phyloP scores from a whole-genome alignment of 164 flowering plant genomes.

The Litsea cubeba region DNA sequence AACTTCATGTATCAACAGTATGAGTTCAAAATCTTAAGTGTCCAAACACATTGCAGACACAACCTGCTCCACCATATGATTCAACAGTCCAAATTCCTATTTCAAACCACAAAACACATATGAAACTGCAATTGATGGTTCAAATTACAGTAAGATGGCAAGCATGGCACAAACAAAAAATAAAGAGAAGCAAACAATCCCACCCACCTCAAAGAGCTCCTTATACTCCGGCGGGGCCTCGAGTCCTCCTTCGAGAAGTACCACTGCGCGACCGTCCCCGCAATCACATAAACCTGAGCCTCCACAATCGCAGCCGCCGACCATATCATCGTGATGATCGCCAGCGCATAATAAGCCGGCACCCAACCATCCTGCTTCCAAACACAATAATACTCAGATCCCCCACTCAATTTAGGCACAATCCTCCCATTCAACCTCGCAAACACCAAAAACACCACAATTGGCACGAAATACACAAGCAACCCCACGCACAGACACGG shows the following conservation, averaged over 20 bases:
- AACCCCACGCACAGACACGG: conserved; percentile 61
- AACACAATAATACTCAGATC: conserved; percentile 51
- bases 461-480: conserved; percentile 59
- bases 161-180: background rate
- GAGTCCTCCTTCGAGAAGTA: conserved; percentile 72
- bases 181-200: conserved; percentile 5
- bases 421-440: conserved; percentile 73
- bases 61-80: background rate
- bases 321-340: conserved; percentile 88
- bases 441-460: conserved; percentile 81
- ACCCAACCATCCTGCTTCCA: conserved; percentile 98
- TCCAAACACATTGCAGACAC: background rate
- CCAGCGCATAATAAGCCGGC: conserved; percentile 80
- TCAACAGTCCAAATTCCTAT: background rate
- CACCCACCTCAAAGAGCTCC: conserved; percentile 73
- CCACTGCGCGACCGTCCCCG: conserved; percentile 67
- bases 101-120: background rate
- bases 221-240: conserved; percentile 45
- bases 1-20: background rate
- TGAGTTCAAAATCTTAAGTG: background rate
- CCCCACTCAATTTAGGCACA: conserved; percentile 34
- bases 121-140: background rate
- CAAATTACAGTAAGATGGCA: background rate
- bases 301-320: conserved; percentile 68
- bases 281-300: conserved; percentile 27